A percentile compares a stretch with the other conserved stretches of the same genome.
Evolutionary conservation across 371 early-diverging fungal genomes (phyloP).

Genomic region (Mortierella sp.): DNA sequence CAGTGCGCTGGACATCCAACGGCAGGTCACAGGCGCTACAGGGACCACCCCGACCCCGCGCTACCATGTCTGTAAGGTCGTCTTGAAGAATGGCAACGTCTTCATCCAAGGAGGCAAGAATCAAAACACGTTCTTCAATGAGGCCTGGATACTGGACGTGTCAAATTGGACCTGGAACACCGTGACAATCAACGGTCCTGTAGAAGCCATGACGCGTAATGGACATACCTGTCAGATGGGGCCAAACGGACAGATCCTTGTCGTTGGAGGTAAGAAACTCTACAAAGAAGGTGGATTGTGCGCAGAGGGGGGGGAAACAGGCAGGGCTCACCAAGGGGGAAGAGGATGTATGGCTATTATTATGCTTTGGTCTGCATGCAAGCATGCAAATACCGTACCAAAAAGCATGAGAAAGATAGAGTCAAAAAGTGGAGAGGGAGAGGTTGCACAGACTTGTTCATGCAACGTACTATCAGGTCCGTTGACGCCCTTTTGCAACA

Average conservation of each 20-base stretch:
- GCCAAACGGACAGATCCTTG: constrained; percentile 35
- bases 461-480: too few species aligned
- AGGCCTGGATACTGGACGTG: constrained; percentile 39
- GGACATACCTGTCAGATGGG: constrained; percentile 45
- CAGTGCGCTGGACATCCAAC: not conserved
- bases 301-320: too few species aligned
- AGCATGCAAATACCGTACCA: too few species aligned
- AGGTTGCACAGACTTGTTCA: too few species aligned
- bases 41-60: constrained; percentile 12
- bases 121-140: constrained; percentile 1
- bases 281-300: too few species aligned
- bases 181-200: constrained; percentile 13
- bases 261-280: constrained; percentile 40
- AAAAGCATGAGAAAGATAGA: too few species aligned
- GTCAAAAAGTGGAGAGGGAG: too few species aligned
- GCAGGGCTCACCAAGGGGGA: too few species aligned
- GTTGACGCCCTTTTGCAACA: too few species aligned
- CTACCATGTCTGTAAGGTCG: constrained; percentile 18
- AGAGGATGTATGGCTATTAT: too few species aligned
- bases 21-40: not conserved
- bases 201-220: constrained; percentile 19
- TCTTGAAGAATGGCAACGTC: constrained; percentile 28
- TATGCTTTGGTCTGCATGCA: too few species aligned
- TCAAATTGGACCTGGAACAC: constrained; percentile 23
- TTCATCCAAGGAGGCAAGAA: constrained; percentile 39